A percentile compares a stretch with the other conserved stretches of the same genome.
Evolutionary conservation across 2,329 filamentous ascomycete genomes (phyloP).

Genomic region (Aspergillus uvarum): DNA sequence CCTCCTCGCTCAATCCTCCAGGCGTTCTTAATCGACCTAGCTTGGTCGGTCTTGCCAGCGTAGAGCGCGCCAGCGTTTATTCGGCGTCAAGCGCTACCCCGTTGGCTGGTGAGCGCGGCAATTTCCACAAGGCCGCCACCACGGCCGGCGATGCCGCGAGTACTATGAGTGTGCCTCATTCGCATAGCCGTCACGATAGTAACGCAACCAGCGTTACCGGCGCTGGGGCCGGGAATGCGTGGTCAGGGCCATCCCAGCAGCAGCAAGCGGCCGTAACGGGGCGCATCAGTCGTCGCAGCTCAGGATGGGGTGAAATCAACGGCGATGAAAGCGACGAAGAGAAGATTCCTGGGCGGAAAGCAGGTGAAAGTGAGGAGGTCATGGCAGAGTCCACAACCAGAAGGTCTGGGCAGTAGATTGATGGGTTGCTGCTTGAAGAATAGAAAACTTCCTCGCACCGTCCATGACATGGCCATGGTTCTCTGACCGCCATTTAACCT

Average conservation of each 20-base stretch:
- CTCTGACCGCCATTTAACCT: background rate
- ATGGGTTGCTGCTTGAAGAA: background rate
- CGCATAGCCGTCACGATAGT: constrained; percentile 79
- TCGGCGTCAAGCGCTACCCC: constrained; percentile 69
- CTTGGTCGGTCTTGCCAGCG: constrained; percentile 55
- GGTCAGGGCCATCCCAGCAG: constrained; percentile 31
- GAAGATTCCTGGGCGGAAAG: constrained; percentile 20
- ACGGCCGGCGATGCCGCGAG: constrained; percentile 68
- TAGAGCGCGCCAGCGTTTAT: constrained; percentile 69
- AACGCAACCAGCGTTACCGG: constrained; percentile 69
- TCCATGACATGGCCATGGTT: background rate
- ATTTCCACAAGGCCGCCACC: constrained; percentile 61
- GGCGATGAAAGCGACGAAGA: constrained; percentile 39
- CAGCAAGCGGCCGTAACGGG: constrained; percentile 34
- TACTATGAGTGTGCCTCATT: constrained; percentile 71
- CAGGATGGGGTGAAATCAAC: constrained; percentile 47
- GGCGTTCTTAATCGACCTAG: constrained; percentile 50
- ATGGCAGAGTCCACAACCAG: background rate
- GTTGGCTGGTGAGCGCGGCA: constrained; percentile 69
- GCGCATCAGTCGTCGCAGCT: constrained; percentile 44
- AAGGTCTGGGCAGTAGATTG: background rate
- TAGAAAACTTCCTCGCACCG: background rate
- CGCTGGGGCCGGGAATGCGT: constrained; percentile 56
- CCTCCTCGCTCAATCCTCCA: constrained; percentile 40
- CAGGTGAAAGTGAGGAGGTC: constrained; percentile 1